Percentiles rank a stretch among this genome's conserved stretches.
Conservation (phyloP, 192 early-diverging fungal genomes). For the Geranomyces michiganensis region DNA sequence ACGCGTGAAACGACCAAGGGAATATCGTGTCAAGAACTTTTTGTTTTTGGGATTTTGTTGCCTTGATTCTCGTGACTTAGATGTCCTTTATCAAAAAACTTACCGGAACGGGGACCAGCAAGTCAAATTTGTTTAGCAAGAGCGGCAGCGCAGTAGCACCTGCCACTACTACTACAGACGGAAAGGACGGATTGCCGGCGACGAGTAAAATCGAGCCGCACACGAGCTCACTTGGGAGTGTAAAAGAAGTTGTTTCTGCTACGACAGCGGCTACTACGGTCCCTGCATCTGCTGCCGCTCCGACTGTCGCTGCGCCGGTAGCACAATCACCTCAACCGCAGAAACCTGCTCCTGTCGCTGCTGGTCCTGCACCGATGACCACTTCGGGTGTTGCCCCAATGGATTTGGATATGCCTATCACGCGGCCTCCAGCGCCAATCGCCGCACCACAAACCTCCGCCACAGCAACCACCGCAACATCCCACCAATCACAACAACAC, state of each 20-base stretch:
- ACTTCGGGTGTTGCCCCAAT: not conserved
- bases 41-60: too few species aligned
- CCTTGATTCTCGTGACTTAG: too few species aligned
- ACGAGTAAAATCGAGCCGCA: too few species aligned
- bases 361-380: not conserved
- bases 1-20: too few species aligned
- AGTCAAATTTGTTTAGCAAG: constrained; percentile 10
- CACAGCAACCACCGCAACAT: not conserved
- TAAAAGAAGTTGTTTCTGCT: not conserved
- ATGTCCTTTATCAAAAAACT: constrained; percentile 34
- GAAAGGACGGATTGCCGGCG: too few species aligned
- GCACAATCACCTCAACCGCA: constrained; percentile 4
- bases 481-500: too few species aligned
- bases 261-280: constrained; percentile 1
- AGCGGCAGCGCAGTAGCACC: constrained; percentile 1
- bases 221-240: too few species aligned
- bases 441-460: not conserved
- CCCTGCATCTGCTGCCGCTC: not conserved
- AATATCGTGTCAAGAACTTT: too few species aligned
- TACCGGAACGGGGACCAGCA: constrained; percentile 19
- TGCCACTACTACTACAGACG: constrained; percentile 8
- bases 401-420: constrained; percentile 15
- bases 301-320: not conserved
- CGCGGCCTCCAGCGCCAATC: constrained; percentile 13
- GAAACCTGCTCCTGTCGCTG: not conserved